Base-by-base conservation (phyloP, 257 asterid species). In the Ballota nigra region DNA sequence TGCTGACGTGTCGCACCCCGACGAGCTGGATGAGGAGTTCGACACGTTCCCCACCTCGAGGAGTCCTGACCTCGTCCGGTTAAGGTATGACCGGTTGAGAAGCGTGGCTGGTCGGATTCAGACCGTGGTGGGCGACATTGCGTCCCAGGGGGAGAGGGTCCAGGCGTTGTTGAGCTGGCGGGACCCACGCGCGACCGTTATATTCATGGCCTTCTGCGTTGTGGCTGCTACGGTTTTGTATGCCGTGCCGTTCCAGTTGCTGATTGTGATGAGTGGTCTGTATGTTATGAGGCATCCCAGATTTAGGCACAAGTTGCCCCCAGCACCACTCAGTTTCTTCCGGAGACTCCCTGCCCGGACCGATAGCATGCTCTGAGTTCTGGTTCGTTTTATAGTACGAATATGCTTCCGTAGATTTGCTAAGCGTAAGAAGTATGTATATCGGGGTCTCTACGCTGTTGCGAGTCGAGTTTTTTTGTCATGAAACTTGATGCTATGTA, bases 21-120 rank as follows among this genome's bases (percentile, higher is more conserved):
- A 93, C 51, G 98, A 93, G 81, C 96, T 93, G 19, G 96, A 90
- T 29, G 98, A 93, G 91, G 98, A 93, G 69, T 91, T 90, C 3
- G 98, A 93, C 40, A 66, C 85, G 0, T 90, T 93, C 65, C 98
- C 97, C 10, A 86, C 94, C 18, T 24, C 86, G 0, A 83, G 84
- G 63, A 74, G 72, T 41, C 6, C 85, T 1, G 97, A 93, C 1
- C 64, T 89, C 5, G 86, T 93, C 1, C 72, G 94, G 29, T 79
- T 86, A 90, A 85, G 97, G 83, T 89, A 93, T 34, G 98, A 93
- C 29, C 87, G 98, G 13, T 63, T 93, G 18, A 78, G 98, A 36
- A 87, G 83, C 61, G 85, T 89, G 59, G 97, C 96, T 34, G 97
- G 98, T 34, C 79, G 94, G 11, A 79, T 91, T 34, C 98, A 93